Percentiles rank a stretch among this genome's conserved stretches.
These are phyloP conservation scores for Oryza officinalis DNA, from an alignment of 176 grass and related monocot genomes.

Conservation along the genomic window DNA sequence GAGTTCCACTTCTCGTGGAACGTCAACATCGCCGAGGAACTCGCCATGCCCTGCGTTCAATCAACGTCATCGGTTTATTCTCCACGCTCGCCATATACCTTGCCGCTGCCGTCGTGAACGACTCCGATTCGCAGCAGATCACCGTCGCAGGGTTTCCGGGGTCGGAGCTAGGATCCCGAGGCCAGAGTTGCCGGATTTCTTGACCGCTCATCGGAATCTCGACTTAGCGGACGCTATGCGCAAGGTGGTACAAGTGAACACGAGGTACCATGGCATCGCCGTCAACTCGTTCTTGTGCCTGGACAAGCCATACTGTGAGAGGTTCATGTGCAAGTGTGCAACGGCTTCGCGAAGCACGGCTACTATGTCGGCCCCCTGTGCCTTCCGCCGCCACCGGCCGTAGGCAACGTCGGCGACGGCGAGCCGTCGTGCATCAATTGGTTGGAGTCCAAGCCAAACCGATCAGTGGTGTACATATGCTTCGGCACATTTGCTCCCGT, in stretches of 20 bases:
- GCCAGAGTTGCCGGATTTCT: too few species aligned
- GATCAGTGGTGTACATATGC: slow-evolving; percentile 36
- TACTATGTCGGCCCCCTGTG: slow-evolving; percentile 34
- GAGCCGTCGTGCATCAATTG: background rate
- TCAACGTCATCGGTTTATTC: slow-evolving; percentile 8
- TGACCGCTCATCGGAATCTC: too few species aligned
- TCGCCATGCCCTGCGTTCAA: slow-evolving; percentile 12
- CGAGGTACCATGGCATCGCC: background rate
- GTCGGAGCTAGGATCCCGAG: too few species aligned
- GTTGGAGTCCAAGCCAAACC: background rate
- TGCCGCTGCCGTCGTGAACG: too few species aligned
- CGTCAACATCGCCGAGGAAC: background rate
- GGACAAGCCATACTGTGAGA: slow-evolving; percentile 7
- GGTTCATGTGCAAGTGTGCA: background rate
- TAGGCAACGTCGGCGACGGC: background rate
- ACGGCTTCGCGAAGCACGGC: background rate
- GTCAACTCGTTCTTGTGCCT: slow-evolving; percentile 20
- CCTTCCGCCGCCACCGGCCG: background rate
- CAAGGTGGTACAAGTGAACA: too few species aligned
- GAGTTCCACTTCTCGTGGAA: slow-evolving; percentile 33
- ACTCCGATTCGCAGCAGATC: too few species aligned
- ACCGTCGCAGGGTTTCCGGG: too few species aligned
- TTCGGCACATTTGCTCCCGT: slow-evolving; percentile 33
- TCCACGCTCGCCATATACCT: background rate
- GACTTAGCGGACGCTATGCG: too few species aligned